Percentiles rank a stretch among this genome's conserved stretches.
Evolutionary conservation across 164 flowering plant genomes (phyloP).

Genomic region (Nymphaea thermarum): DNA sequence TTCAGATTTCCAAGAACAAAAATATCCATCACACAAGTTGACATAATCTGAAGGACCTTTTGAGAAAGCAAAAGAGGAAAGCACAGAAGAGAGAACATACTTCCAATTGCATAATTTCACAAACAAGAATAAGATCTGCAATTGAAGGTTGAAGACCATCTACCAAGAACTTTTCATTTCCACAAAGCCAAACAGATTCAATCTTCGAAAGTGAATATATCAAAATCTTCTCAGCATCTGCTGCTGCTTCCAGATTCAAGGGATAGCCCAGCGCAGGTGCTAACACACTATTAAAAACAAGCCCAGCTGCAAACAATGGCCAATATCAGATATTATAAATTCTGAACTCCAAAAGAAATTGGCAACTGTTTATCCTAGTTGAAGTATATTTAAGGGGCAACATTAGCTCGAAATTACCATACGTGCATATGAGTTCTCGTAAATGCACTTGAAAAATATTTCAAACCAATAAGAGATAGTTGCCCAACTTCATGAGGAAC

Average conservation of each 20-base stretch:
- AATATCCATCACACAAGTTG: no score
- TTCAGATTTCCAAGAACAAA: no score
- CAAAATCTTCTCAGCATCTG: slow-evolving; percentile 46
- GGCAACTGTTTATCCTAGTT: no score
- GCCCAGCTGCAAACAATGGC: slow-evolving; percentile 32
- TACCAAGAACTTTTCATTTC: slow-evolving; percentile 47
- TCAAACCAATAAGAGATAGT: no score
- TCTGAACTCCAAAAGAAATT: no score
- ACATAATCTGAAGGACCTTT: no score
- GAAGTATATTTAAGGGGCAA: no score
- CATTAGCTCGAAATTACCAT: no score
- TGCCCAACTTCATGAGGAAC: no score
- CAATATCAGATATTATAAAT: not conserved
- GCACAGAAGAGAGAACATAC: slow-evolving; percentile 15
- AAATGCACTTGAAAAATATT: no score
- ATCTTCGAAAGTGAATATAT: slow-evolving; percentile 39
- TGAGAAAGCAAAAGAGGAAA: no score
- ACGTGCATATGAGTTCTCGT: no score
- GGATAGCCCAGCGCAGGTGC: slow-evolving; percentile 54
- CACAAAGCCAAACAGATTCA: slow-evolving; percentile 71
- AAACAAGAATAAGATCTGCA: slow-evolving; percentile 84
- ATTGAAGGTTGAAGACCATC: slow-evolving; percentile 72
- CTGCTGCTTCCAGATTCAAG: slow-evolving; percentile 47
- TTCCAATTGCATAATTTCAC: slow-evolving; percentile 87
- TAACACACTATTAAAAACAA: slow-evolving; percentile 26